Evolutionary conservation across 1,284 basidiomycete species (phyloP).

Genomic region (Pseudozyma thailandica): DNA sequence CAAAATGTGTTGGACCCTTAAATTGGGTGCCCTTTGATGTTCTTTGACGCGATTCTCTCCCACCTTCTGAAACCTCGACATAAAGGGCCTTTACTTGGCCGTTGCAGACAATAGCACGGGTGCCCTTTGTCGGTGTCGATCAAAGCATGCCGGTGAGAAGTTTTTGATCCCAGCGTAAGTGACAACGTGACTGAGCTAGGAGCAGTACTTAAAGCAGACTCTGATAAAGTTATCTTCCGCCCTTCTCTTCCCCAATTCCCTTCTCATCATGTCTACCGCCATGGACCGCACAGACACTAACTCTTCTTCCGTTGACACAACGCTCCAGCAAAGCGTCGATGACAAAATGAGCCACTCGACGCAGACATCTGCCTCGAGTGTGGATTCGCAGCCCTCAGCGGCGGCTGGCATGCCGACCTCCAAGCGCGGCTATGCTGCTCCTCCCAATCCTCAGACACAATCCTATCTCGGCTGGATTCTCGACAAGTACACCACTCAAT

Average conservation of each 20-base stretch:
- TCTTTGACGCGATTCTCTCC: too few species aligned
- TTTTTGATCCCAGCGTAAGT: not conserved
- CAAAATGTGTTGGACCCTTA: too few species aligned
- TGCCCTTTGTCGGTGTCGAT: too few species aligned
- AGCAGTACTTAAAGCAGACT: not conserved
- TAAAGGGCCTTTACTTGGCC: too few species aligned
- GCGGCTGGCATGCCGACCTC: not conserved
- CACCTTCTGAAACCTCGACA: too few species aligned
- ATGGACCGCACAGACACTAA: not conserved
- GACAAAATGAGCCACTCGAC: not conserved
- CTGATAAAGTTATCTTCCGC: not conserved
- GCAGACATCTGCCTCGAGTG: slow-evolving; percentile 4
- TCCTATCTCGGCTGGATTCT: slow-evolving; percentile 17
- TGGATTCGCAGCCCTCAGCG: slow-evolving; percentile 3
- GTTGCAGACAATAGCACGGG: too few species aligned
- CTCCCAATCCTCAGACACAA: not conserved
- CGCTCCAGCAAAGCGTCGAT: slow-evolving; percentile 2
- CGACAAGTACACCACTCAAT: slow-evolving; percentile 37
- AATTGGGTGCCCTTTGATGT: too few species aligned
- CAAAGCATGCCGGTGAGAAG: not conserved
- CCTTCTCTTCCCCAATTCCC: not conserved
- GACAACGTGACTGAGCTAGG: not conserved
- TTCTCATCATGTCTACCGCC: slow-evolving; percentile 3
- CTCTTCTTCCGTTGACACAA: not conserved
- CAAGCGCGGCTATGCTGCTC: slow-evolving; percentile 5